Evolutionary conservation across 192 early-diverging fungal species (phyloP), one percentile per base, ranked within the genome.

Genomic region (Spizellomyces punctatus): DNA sequence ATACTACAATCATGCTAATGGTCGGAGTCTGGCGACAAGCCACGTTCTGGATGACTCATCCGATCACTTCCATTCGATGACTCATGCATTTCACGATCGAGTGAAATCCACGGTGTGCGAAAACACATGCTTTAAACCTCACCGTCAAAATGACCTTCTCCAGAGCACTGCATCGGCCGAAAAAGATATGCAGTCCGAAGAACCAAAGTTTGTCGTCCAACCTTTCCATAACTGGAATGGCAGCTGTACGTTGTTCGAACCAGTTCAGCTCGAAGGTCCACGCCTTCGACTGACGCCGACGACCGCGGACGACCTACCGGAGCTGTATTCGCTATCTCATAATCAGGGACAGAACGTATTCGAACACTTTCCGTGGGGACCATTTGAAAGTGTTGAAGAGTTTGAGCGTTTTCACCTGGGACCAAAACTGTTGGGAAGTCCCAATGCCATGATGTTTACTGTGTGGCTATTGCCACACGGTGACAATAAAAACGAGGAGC

Each of bases 251-350:
- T 54, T 19, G 50, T 12, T 54, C 50, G 14, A 12, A 54, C 50
- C 50, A 2, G 50, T 54, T 19, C 14, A 54, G 50, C 4, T 54
- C 1, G 50, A 54, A 19, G 12, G 50, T 54, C 50, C 12, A 19
- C 50, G 50, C 50, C 12, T 54, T 19, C 50, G 50, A n/a, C 58
- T 70, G 17, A 70, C 68, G 21, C 68, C 68, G 46, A 43, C 61
- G 36, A 62, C 44, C 43, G 44, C 6, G 0, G 68, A 41, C 6
- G 68, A 70, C 46, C 19, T 70, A 14, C 68, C 55, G 68, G n/a
- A 44, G 17, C 68, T 70, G 9, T 70, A 70, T 47, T 56, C 14
- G 14, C 58, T 70, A 5, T 61, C 68, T 44, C 22, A 60, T 9
- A 0, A 54, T 19, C 50, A 54, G 14, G 17, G 17, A 2, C 17